Conservation (phyloP, 495 filamentous ascomycete genomes). For the Beverwykella pulmonaria region DNA sequence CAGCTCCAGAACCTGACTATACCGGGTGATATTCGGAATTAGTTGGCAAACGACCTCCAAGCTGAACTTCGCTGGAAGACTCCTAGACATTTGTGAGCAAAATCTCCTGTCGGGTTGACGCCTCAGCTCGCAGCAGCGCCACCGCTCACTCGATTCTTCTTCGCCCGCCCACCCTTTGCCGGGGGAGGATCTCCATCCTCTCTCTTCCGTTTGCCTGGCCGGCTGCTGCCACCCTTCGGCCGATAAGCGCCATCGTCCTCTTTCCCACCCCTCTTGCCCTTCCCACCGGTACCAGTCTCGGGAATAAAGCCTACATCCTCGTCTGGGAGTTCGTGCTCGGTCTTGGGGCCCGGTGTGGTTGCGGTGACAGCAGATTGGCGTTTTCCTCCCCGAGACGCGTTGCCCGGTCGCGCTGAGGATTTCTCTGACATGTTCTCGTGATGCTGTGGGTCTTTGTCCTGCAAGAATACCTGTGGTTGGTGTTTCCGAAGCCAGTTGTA, state of each 20-base stretch:
- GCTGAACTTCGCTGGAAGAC: not conserved
- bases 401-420: conserved; percentile 30
- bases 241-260: conserved; percentile 62
- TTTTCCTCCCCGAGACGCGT: conserved; percentile 30
- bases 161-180: conserved; percentile 40
- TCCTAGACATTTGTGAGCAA: not conserved
- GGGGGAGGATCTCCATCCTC: conserved; percentile 50
- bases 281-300: conserved; percentile 47
- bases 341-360: conserved; percentile 45
- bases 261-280: conserved; percentile 59
- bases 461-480: conserved; percentile 79
- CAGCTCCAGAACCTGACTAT: no score
- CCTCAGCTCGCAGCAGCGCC: not conserved
- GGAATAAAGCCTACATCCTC: conserved; percentile 57
- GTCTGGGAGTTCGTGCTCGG: conserved; percentile 54
- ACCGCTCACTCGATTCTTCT: conserved; percentile 35
- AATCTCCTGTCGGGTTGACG: not conserved
- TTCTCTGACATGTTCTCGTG: conserved; percentile 38
- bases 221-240: conserved; percentile 44
- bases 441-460: conserved; percentile 65
- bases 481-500: conserved; percentile 88
- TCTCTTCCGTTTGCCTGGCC: conserved; percentile 68
- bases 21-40: no score
- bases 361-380: conserved; percentile 12
- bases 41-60: no score